These are phyloP conservation scores for Nannizziopsis arthrosporioides DNA, from an alignment of 2,329 filamentous ascomycete species.

Conservation along the genomic window DNA sequence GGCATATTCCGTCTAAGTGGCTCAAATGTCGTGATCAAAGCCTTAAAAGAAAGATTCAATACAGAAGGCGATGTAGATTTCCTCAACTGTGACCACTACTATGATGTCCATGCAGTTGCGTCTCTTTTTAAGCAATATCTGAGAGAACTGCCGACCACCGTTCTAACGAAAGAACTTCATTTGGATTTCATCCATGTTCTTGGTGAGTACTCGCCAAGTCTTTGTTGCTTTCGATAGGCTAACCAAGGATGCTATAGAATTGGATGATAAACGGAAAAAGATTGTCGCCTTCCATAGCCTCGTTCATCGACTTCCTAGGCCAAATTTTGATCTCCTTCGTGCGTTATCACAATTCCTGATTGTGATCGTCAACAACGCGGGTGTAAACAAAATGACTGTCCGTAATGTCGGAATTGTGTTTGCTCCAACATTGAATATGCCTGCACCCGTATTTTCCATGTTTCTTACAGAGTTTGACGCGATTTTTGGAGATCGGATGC, in stretches of 20 bases:
- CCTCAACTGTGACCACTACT: slow-evolving; percentile 64
- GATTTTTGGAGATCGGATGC: slow-evolving; percentile 49
- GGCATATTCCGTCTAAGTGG: slow-evolving; percentile 94
- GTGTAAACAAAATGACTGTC: slow-evolving; percentile 95
- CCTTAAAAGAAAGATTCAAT: slow-evolving; percentile 85
- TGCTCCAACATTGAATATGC: slow-evolving; percentile 91
- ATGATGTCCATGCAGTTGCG: slow-evolving; percentile 92
- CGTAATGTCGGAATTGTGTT: slow-evolving; percentile 97
- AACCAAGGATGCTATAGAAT: slow-evolving; percentile 38
- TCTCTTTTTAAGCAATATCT: slow-evolving; percentile 90
- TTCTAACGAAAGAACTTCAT: slow-evolving; percentile 82
- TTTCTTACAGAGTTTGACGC: slow-evolving; percentile 81
- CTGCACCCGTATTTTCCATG: slow-evolving; percentile 83
- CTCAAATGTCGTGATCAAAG: slow-evolving; percentile 90
- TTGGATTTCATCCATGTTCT: slow-evolving; percentile 76
- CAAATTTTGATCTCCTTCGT: slow-evolving; percentile 70
- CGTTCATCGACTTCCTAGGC: slow-evolving; percentile 64
- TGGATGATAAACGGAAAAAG: slow-evolving; percentile 64
- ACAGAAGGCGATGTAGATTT: slow-evolving; percentile 83
- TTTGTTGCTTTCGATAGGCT: not conserved
- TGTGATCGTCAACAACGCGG: slow-evolving; percentile 79
- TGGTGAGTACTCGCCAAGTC: slow-evolving; percentile 32
- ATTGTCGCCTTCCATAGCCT: slow-evolving; percentile 63
- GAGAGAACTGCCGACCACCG: slow-evolving; percentile 79
- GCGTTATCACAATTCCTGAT: slow-evolving; percentile 82